A percentile compares a stretch with the other conserved stretches of the same genome.
These are phyloP conservation scores for Geotrichum australiense DNA, from an alignment of 1,139 yeast species.

Conservation along the genomic window DNA sequence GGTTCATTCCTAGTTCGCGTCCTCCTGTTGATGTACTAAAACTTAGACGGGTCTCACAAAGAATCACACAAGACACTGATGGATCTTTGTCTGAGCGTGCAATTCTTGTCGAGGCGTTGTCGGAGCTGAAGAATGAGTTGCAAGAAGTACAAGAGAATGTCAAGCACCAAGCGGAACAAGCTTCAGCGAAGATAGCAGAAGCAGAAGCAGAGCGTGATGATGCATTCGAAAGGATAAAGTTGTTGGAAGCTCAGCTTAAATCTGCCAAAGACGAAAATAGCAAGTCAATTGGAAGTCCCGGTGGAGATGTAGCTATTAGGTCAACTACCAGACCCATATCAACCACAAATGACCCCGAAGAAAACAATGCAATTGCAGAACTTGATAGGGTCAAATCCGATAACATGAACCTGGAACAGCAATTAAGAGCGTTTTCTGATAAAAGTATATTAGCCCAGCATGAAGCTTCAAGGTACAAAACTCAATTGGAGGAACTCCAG, in stretches of 20 bases:
- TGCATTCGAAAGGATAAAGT: conserved; percentile 14
- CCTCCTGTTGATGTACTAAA: conserved; percentile 31
- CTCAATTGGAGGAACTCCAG: conserved; percentile 21
- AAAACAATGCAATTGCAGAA: conserved; percentile 8
- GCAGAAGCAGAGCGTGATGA: conserved; percentile 28
- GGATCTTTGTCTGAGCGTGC: conserved; percentile 28
- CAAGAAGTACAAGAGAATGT: conserved; percentile 30
- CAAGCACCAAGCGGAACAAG: conserved; percentile 30
- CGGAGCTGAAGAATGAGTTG: conserved; percentile 31
- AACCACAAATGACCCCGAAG: conserved; percentile 10
- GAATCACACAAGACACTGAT: conserved; percentile 28
- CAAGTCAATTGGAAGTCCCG: not conserved
- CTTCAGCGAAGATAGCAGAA: conserved; percentile 28
- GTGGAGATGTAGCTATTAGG: not conserved
- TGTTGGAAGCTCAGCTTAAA: conserved; percentile 9
- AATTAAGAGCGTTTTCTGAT: conserved; percentile 26
- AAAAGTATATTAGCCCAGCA: conserved; percentile 24
- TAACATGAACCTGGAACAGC: conserved; percentile 18
- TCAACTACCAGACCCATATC: conserved; percentile 20
- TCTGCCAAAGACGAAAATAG: conserved; percentile 5
- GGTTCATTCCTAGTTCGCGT: conserved; percentile 27
- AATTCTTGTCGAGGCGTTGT: conserved; percentile 30
- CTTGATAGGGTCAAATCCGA: conserved; percentile 13
- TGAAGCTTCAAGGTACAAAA: conserved; percentile 22
- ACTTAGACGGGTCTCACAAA: conserved; percentile 29